These are phyloP conservation scores for Lactarius evosmus DNA, from an alignment of 768 basidiomycete species.

Conservation along the genomic window DNA sequence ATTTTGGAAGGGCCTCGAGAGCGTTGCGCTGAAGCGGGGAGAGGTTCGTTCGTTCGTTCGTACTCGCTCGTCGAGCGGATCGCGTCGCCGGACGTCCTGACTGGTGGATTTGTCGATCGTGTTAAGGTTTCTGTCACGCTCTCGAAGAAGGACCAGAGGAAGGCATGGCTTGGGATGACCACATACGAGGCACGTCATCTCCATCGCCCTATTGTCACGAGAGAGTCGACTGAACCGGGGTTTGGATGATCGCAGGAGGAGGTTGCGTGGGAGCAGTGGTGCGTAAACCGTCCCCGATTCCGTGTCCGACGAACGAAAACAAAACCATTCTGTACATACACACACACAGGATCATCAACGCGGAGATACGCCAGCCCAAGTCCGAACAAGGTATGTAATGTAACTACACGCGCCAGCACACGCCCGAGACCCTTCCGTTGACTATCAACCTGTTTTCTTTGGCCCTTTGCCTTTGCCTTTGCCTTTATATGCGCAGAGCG, in stretches of 20 bases:
- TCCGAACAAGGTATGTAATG: constrained; percentile 51
- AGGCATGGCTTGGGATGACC: constrained; percentile 68
- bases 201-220: background rate
- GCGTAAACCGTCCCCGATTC: constrained; percentile 15
- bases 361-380: constrained; percentile 71
- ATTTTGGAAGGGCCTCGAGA: constrained; percentile 78
- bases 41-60: constrained; percentile 47
- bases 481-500: constrained; percentile 38
- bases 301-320: no score
- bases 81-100: background rate
- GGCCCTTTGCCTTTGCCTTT: background rate
- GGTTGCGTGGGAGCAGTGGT: constrained; percentile 88
- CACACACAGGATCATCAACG: constrained; percentile 65
- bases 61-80: background rate
- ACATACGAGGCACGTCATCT: constrained; percentile 40
- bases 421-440: background rate
- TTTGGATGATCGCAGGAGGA: constrained; percentile 53
- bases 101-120: background rate
- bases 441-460: background rate
- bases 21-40: constrained; percentile 56
- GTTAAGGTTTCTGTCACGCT: constrained; percentile 67
- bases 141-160: constrained; percentile 73
- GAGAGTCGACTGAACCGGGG: background rate
- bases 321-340: no score
- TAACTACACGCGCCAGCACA: no score